Conservation (phyloP, 352 stramenopile genomes). For the Phytopythium delawarense region DNA sequence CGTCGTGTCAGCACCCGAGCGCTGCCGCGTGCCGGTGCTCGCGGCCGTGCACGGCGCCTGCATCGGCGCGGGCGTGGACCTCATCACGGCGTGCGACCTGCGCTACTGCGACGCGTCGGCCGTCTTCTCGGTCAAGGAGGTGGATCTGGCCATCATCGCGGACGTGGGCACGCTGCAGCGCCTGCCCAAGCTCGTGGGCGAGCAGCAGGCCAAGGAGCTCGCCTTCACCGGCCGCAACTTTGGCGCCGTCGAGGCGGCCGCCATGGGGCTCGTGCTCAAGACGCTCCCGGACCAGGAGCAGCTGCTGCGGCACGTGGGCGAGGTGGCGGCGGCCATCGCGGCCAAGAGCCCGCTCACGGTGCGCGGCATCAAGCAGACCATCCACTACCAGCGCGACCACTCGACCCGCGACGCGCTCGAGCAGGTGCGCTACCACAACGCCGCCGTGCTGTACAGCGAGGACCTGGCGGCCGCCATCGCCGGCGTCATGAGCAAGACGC, state of each 20-base stretch:
- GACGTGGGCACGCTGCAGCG: constrained; percentile 87
- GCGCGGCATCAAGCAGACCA: constrained; percentile 85
- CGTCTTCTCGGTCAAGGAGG: constrained; percentile 84
- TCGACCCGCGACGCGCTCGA: constrained; percentile 67
- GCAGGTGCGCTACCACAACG: constrained; percentile 85
- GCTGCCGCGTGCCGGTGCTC: constrained; percentile 83
- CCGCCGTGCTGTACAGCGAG: constrained; percentile 79
- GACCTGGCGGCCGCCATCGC: constrained; percentile 77
- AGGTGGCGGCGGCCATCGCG: constrained; percentile 62
- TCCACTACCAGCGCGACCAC: constrained; percentile 86
- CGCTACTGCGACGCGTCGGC: constrained; percentile 82
- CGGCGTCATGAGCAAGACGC: constrained; percentile 63
- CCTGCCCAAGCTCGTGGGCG: constrained; percentile 79
- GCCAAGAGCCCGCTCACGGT: constrained; percentile 84
- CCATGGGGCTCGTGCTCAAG: constrained; percentile 75
- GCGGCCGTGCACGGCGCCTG: constrained; percentile 74
- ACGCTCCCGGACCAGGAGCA: constrained; percentile 54
- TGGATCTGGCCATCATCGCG: constrained; percentile 87
- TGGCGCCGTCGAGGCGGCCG: constrained; percentile 65
- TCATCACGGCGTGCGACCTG: constrained; percentile 85
- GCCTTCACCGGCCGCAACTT: constrained; percentile 84
- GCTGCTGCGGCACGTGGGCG: constrained; percentile 46
- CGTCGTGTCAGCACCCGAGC: constrained; percentile 80
- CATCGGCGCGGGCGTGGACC: constrained; percentile 85
- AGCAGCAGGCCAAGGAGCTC: constrained; percentile 83